A percentile compares a stretch with the other conserved stretches of the same genome.
These are phyloP conservation scores for Aspergillus pseudoglaucus DNA, from an alignment of 2,329 filamentous ascomycete genomes.

Conservation along the genomic window DNA sequence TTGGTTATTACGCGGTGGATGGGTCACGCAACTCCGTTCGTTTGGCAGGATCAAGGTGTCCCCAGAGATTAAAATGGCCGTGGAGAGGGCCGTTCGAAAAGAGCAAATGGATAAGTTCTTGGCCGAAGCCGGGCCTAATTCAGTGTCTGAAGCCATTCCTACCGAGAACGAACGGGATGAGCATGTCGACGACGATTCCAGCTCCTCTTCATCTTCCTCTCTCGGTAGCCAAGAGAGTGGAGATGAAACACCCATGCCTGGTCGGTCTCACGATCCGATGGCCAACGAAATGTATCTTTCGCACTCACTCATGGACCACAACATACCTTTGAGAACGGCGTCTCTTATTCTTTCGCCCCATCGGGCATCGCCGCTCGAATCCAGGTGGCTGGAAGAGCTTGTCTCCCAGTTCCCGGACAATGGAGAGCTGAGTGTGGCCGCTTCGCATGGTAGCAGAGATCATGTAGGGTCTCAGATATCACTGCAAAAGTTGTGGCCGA, in stretches of 20 bases:
- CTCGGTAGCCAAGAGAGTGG: constrained; percentile 33
- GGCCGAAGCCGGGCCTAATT: constrained; percentile 22
- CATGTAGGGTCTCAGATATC: constrained; percentile 21
- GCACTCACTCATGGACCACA: constrained; percentile 29
- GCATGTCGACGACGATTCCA: constrained; percentile 13
- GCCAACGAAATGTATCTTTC: constrained; percentile 23
- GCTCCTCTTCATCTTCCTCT: constrained; percentile 34
- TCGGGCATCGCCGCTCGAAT: constrained; percentile 70
- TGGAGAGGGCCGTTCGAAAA: constrained; percentile 63
- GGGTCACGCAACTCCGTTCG: constrained; percentile 88
- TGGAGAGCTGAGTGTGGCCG: constrained; percentile 6
- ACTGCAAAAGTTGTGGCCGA: constrained; percentile 61
- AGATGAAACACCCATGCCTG: constrained; percentile 31
- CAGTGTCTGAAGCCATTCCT: constrained; percentile 11
- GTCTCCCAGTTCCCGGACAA: constrained; percentile 32
- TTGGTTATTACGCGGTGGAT: constrained; percentile 86
- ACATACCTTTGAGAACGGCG: constrained; percentile 39
- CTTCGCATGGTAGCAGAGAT: constrained; percentile 15
- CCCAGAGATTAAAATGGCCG: constrained; percentile 74
- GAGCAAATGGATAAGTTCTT: constrained; percentile 50
- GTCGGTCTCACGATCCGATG: constrained; percentile 13
- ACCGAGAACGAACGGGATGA: constrained; percentile 1
- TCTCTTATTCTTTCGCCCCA: constrained; percentile 72
- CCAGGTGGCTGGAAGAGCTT: constrained; percentile 56
- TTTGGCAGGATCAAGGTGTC: constrained; percentile 84